phyloP scores from a whole-genome alignment of 169 alveolate species.

The Cyclospora cayetanensis region DNA sequence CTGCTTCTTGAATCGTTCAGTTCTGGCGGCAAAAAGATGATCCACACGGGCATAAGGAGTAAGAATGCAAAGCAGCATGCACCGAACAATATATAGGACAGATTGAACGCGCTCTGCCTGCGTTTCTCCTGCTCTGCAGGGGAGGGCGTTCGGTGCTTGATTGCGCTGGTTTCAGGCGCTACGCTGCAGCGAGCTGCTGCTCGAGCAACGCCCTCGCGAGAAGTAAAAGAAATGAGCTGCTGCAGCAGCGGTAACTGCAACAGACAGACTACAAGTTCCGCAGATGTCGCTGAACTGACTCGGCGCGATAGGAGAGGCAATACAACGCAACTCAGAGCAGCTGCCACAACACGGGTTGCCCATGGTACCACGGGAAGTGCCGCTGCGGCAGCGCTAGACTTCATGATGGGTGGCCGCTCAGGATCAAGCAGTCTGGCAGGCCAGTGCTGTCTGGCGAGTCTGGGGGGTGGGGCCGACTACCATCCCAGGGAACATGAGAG shows the following conservation, averaged over 20 bases:
- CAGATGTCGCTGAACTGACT: background rate
- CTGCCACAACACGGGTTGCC: conserved; percentile 21
- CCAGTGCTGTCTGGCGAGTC: no score
- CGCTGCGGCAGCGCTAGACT: background rate
- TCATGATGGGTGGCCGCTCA: background rate
- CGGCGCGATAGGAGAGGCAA: conserved; percentile 5
- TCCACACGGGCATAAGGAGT: conserved; percentile 27
- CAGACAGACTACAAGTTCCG: conserved; percentile 12
- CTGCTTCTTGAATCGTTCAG: background rate
- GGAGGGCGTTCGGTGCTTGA: no score
- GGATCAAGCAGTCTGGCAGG: no score
- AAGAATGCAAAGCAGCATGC: conserved; percentile 34
- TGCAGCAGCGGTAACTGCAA: conserved; percentile 25
- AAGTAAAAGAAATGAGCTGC: conserved; percentile 6
- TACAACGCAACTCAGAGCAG: background rate
- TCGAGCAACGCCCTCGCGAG: conserved; percentile 47
- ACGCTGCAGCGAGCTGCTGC: conserved; percentile 18
- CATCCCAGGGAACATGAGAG: no score
- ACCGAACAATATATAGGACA: background rate
- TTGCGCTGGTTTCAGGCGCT: background rate
- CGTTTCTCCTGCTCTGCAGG: background rate
- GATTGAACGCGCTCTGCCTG: conserved; percentile 34
- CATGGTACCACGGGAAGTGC: background rate
- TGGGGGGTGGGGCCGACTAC: no score
- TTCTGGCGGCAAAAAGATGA: background rate